These are phyloP conservation scores for Russula compacta DNA, from an alignment of 768 basidiomycete genomes.

Conservation along the genomic window DNA sequence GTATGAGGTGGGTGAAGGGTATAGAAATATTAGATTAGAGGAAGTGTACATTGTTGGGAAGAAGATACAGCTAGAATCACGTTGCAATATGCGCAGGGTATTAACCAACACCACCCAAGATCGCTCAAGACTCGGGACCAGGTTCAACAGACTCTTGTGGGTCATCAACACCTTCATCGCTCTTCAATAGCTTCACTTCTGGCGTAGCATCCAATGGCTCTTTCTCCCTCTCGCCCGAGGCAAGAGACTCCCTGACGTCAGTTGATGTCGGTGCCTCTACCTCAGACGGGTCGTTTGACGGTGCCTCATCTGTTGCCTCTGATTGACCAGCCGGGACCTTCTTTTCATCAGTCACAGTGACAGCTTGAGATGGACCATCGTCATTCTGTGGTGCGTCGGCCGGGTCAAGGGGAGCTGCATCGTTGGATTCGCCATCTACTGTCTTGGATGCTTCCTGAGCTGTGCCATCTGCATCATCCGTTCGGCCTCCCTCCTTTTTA, in stretches of 20 bases:
- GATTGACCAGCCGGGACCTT: background rate
- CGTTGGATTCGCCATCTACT: background rate
- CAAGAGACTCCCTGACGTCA: background rate
- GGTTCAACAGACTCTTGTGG: background rate
- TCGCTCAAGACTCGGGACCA: background rate
- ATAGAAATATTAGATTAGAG: background rate
- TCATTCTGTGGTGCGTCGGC: background rate
- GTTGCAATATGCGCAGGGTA: no score
- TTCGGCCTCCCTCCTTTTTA: slow-evolving; percentile 5
- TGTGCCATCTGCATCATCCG: slow-evolving; percentile 2
- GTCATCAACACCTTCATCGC: background rate
- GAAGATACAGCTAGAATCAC: no score
- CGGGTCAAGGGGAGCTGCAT: background rate
- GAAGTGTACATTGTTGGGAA: background rate
- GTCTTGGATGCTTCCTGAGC: background rate
- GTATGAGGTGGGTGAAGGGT: background rate
- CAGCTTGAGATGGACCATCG: slow-evolving; percentile 3
- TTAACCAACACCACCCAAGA: background rate
- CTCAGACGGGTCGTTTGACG: background rate
- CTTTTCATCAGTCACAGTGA: slow-evolving; percentile 2
- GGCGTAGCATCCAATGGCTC: background rate
- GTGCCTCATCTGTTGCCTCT: background rate
- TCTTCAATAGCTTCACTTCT: background rate
- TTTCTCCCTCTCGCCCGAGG: background rate
- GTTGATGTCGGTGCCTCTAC: background rate